Conservation (phyloP, 2,329 filamentous ascomycete genomes). For the Aspergillus piperis region DNA sequence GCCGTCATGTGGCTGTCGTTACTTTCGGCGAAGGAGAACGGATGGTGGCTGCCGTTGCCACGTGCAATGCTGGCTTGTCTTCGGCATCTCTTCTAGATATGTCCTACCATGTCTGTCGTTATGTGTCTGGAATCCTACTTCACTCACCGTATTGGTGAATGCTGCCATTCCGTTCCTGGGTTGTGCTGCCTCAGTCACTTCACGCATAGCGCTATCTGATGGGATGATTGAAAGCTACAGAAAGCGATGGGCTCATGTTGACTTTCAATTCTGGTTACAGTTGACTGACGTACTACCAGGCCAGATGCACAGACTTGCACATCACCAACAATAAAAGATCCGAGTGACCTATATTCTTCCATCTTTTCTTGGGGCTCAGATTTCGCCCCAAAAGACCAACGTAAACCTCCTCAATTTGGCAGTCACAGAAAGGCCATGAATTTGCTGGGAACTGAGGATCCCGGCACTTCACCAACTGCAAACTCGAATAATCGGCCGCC, state of each 20-base stretch:
- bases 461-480: slow-evolving; percentile 23
- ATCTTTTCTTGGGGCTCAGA: slow-evolving; percentile 39
- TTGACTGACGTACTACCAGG: slow-evolving; percentile 24
- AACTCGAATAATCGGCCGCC: slow-evolving; percentile 26
- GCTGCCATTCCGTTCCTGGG: background rate
- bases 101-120: background rate
- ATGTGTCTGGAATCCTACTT: background rate
- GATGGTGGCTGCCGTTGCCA: background rate
- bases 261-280: background rate
- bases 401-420: slow-evolving; percentile 34
- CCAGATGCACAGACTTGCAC: slow-evolving; percentile 25
- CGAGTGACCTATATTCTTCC: slow-evolving; percentile 33
- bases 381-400: slow-evolving; percentile 41
- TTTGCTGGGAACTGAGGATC: slow-evolving; percentile 33
- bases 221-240: background rate
- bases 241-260: background rate
- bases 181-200: background rate
- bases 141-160: background rate
- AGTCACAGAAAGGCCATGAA: slow-evolving; percentile 39
- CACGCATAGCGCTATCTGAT: background rate
- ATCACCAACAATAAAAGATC: slow-evolving; percentile 16
- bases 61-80: background rate
- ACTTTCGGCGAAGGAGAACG: background rate
- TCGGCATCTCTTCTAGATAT: background rate
- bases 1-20: background rate